These are phyloP conservation scores for Trypanosoma cruzi DNA, from an alignment of 208 protist species.

Conservation along the genomic window DNA sequence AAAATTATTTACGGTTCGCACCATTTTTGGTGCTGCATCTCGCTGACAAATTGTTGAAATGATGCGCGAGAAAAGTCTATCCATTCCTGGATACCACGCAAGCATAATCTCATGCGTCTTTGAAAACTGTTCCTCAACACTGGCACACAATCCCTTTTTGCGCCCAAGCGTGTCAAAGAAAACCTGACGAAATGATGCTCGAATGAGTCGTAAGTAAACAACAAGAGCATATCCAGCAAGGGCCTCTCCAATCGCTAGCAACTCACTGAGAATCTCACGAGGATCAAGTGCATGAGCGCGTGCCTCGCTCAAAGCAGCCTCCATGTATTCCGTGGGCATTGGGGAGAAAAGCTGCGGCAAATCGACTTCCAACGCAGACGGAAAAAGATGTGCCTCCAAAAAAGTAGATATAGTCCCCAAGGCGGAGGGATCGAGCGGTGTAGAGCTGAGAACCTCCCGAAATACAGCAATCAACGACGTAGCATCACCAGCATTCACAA, in stretches of 20 bases:
- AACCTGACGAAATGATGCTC: constrained; percentile 30
- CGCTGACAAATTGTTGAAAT: constrained; percentile 1
- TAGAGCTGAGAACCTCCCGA: constrained; percentile 8
- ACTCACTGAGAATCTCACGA: constrained; percentile 30
- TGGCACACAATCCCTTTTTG: constrained; percentile 9
- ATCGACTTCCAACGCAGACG: constrained; percentile 12
- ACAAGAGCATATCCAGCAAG: constrained; percentile 6
- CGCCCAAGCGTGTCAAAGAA: constrained; percentile 33
- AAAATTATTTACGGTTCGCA: constrained; percentile 16
- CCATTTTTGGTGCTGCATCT: constrained; percentile 27
- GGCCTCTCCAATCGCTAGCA: constrained; percentile 20
- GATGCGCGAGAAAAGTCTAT: constrained; percentile 13
- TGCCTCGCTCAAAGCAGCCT: neutral
- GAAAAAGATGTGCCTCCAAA: constrained; percentile 26
- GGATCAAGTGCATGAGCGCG: constrained; percentile 20
- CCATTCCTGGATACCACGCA: constrained; percentile 49
- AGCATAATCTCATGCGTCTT: constrained; percentile 28
- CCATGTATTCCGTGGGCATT: neutral
- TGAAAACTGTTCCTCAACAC: constrained; percentile 8
- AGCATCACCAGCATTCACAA: constrained; percentile 23
- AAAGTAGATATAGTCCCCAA: constrained; percentile 7
- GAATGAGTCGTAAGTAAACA: constrained; percentile 29
- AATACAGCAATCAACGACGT: constrained; percentile 21
- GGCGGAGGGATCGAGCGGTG: neutral
- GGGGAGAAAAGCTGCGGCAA: constrained; percentile 2